Conservation (phyloP, 192 early-diverging fungal species). For the Gonapodya prolifera region DNA sequence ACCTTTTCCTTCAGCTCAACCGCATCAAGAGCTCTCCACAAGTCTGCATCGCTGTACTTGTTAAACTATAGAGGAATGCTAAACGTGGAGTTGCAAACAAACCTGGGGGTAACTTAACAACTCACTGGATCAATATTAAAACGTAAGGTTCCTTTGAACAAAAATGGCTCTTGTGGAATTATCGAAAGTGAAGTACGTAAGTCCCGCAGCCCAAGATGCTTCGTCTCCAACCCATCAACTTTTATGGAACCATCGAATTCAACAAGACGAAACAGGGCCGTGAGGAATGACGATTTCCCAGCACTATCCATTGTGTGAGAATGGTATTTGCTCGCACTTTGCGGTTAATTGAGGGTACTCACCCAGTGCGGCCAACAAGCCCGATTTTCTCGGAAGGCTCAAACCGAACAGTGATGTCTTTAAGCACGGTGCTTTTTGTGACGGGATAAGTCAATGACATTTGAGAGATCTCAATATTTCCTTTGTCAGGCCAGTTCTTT, state of each 20-base stretch:
- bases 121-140: slow-evolving; percentile 8
- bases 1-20: slow-evolving; percentile 4
- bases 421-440: neutral
- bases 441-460: neutral
- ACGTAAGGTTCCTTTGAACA: slow-evolving; percentile 4
- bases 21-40: slow-evolving; percentile 7
- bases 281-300: slow-evolving; percentile 5
- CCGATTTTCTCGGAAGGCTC: slow-evolving; percentile 4
- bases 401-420: neutral
- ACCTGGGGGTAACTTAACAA: too few relatives aligned
- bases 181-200: neutral
- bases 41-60: neutral
- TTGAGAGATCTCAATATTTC: neutral
- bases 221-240: neutral
- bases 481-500: neutral
- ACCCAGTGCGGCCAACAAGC: neutral
- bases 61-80: too few relatives aligned
- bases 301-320: slow-evolving; percentile 4
- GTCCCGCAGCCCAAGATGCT: neutral
- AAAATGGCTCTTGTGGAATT: neutral
- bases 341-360: neutral
- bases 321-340: neutral
- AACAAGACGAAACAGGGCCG: slow-evolving; percentile 3
- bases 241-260: neutral
- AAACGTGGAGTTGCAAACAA: too few relatives aligned